Conservation (phyloP, 495 filamentous ascomycete genomes). For the Talaromyces thailandensis region DNA sequence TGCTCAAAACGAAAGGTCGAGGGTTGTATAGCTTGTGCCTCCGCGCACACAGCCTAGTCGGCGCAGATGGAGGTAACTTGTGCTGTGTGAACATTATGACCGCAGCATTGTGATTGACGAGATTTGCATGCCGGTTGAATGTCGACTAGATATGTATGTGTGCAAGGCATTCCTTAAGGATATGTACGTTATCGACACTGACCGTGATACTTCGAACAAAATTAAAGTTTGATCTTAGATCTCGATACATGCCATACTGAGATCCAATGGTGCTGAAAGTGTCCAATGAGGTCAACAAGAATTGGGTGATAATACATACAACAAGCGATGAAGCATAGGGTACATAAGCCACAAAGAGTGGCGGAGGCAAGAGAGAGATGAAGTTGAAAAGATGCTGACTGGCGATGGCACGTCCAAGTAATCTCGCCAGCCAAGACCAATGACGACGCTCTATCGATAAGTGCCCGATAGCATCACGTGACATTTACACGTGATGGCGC, state of each 20-base stretch:
- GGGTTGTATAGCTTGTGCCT: not conserved
- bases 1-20: slow-evolving; percentile 1
- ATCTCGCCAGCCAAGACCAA: not conserved
- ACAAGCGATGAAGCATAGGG: not conserved
- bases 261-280: not conserved
- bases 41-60: not conserved
- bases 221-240: not conserved
- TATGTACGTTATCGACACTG: not conserved
- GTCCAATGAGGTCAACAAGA: not conserved
- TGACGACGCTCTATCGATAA: not conserved
- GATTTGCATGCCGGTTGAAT: not conserved
- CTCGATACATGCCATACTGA: not conserved
- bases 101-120: not conserved
- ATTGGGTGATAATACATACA: no score
- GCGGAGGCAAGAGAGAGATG: not conserved
- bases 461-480: not conserved
- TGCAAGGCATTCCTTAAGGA: not conserved
- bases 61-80: not conserved
- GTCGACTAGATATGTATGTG: not conserved
- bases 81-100: not conserved
- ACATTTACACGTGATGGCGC: not conserved
- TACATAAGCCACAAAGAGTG: not conserved
- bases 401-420: not conserved
- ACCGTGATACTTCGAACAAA: not conserved
- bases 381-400: not conserved